Evolutionary conservation across 176 grass and related monocot species (phyloP), one percentile per base, ranked within the genome.

Genomic region (Oryza nivara): DNA sequence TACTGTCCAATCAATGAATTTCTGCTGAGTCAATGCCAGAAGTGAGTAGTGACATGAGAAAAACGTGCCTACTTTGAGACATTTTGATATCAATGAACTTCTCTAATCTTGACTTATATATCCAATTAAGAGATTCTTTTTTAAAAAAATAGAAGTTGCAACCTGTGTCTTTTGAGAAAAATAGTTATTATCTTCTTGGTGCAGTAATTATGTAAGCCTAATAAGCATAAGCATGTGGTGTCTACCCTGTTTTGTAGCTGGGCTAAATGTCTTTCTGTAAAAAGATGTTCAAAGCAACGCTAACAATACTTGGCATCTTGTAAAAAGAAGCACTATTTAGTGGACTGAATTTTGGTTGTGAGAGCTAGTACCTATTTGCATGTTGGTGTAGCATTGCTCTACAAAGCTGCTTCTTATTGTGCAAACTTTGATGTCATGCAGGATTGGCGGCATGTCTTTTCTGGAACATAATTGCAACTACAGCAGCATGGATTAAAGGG

Each of bases 401-500:
- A 41, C 7, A 10, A 63, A 82, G 11, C 11, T 83, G 48, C 70
- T 89, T 65, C 70, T 87, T 65, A 92, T 81, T 67, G 3, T 67
- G 65, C 47, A 58, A 63, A 77, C 10, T 78, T 88, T 51, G 45
- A 78, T 90, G 12, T 71, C 68, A 73, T 97, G 88, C 87, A 98
- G 93, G 96, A 75, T 94, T 99, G 82, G 36, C 85, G 26, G 77
- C 81, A 28, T 96, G 93, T 65, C 91, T 99, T 35, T 90, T 96
- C 74, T 99, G 93, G 91, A 99, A 99, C 76, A 73, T 99, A 66
- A 88, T 99, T 45, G 87, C 93, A 43, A 94, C 94, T 45, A 86
- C 96, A 44, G 81, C 91, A 79, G 96, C 93, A 83, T 99, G 96
- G 93, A 96, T 99, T 88, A 96, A 94, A 84, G 88, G 86, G 76